phyloP scores from a whole-genome alignment of 78 protist genomes.

The Dictyostelium firmibasis region DNA sequence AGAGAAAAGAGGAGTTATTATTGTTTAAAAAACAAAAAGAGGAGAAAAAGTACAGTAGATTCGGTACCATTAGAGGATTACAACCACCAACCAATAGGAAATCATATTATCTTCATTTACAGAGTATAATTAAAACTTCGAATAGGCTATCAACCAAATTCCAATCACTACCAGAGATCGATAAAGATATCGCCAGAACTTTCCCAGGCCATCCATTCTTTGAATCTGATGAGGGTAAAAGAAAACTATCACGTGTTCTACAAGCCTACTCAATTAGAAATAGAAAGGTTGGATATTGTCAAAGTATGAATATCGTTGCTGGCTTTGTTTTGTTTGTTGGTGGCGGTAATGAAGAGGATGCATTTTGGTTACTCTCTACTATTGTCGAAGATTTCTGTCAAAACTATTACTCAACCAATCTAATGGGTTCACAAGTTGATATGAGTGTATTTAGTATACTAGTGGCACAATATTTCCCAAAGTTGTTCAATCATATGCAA shows the following conservation, averaged over 20 bases:
- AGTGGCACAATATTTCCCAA: conserved; percentile 19
- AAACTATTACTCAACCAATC: conserved; percentile 76
- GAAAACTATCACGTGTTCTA: conserved; percentile 62
- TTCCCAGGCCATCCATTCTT: conserved; percentile 85
- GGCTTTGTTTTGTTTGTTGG: conserved; percentile 79
- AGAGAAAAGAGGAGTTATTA: conserved; percentile 59
- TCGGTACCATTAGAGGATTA: conserved; percentile 72
- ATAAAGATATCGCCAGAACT: conserved; percentile 84
- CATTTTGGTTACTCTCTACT: conserved; percentile 87
- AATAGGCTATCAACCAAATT: conserved; percentile 17
- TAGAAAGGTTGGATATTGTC: conserved; percentile 91
- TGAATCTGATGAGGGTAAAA: conserved; percentile 55
- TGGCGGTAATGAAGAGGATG: conserved; percentile 84
- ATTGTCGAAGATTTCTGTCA: conserved; percentile 83
- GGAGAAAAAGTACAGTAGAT: conserved; percentile 15
- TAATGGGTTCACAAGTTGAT: conserved; percentile 82
- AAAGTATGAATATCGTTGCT: conserved; percentile 89
- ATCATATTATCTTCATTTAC: conserved; percentile 61
- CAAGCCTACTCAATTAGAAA: conserved; percentile 83
- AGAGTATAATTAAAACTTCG: conserved; percentile 17
- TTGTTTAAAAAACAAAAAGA: conserved; percentile 64
- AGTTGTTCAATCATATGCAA: conserved; percentile 16
- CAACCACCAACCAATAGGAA: conserved; percentile 62
- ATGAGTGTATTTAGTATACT: conserved; percentile 63
- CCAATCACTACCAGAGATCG: conserved; percentile 62